phyloP scores from a whole-genome alignment of 2,329 filamentous ascomycete species.

The Aspergillus japonicus region DNA sequence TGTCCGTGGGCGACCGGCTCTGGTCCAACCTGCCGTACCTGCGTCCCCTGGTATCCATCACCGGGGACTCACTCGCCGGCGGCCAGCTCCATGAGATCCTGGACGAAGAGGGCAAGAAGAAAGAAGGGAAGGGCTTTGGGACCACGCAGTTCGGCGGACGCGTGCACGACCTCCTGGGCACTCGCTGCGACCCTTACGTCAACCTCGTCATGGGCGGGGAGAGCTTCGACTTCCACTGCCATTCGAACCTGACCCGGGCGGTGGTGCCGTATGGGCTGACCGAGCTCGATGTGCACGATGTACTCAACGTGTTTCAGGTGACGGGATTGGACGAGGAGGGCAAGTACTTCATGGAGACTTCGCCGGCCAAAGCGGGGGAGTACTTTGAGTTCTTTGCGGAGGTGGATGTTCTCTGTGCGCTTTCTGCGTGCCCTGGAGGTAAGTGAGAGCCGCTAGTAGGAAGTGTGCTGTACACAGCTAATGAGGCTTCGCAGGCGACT shows the following conservation, averaged over 20 bases:
- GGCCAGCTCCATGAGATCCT: conserved; percentile 39
- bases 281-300: conserved; percentile 78
- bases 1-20: conserved; percentile 68
- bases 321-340: conserved; percentile 72
- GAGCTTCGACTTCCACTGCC: conserved; percentile 78
- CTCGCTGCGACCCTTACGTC: conserved; percentile 81
- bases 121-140: conserved; percentile 34
- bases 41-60: conserved; percentile 70
- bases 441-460: conserved; percentile 10
- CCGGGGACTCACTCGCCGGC: conserved; percentile 61
- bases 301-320: conserved; percentile 83
- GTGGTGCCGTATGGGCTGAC: conserved; percentile 66
- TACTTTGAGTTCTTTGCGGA: conserved; percentile 78
- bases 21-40: conserved; percentile 79
- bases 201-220: conserved; percentile 69
- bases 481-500: conserved; percentile 52
- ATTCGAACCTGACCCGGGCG: conserved; percentile 75
- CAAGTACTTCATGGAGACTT: conserved; percentile 69
- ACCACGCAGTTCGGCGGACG: conserved; percentile 58
- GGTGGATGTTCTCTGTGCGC: conserved; percentile 67
- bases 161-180: conserved; percentile 77
- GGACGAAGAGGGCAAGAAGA: conserved; percentile 35
- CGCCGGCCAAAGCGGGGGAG: conserved; percentile 47
- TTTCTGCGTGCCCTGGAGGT: conserved; percentile 71
- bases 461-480: conserved; percentile 11